These are phyloP conservation scores for Amylocarpus encephaloides DNA, from an alignment of 2,329 filamentous ascomycete genomes.

Conservation along the genomic window DNA sequence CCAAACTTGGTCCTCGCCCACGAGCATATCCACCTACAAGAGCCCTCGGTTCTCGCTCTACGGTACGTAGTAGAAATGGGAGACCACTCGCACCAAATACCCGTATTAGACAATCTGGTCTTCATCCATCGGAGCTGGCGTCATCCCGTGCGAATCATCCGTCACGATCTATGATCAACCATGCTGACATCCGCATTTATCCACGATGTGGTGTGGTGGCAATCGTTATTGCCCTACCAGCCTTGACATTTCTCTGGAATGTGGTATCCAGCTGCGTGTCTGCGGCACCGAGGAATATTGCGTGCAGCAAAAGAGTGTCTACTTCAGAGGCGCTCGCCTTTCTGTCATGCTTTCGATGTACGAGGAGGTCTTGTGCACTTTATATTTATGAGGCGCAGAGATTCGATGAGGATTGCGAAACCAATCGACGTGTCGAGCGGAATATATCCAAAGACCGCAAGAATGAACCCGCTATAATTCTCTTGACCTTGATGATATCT, in stretches of 20 bases:
- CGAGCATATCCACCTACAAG: not conserved
- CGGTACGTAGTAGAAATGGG: too few relatives aligned
- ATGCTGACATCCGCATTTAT: slow-evolving; percentile 1
- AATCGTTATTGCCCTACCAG: not conserved
- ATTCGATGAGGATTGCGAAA: not conserved
- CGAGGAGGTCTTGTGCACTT: not conserved
- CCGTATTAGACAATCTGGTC: not conserved
- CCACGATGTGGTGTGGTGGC: not conserved
- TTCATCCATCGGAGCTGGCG: slow-evolving; percentile 3
- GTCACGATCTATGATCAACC: not conserved
- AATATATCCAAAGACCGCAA: not conserved
- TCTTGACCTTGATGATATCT: not conserved
- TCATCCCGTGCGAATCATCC: slow-evolving; percentile 9
- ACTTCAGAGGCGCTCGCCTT: not conserved
- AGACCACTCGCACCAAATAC: not conserved
- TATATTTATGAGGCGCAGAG: not conserved
- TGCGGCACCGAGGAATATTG: not conserved
- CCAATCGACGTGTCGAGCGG: not conserved
- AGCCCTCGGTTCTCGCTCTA: not conserved
- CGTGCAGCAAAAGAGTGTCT: not conserved
- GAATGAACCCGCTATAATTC: too few relatives aligned
- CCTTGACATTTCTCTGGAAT: not conserved
- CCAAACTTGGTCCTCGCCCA: too few relatives aligned
- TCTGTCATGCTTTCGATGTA: slow-evolving; percentile 6
- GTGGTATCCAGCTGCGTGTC: slow-evolving; percentile 1